Base-by-base conservation (phyloP, 108 stramenopile species). In the Conticribra weissflogii region DNA sequence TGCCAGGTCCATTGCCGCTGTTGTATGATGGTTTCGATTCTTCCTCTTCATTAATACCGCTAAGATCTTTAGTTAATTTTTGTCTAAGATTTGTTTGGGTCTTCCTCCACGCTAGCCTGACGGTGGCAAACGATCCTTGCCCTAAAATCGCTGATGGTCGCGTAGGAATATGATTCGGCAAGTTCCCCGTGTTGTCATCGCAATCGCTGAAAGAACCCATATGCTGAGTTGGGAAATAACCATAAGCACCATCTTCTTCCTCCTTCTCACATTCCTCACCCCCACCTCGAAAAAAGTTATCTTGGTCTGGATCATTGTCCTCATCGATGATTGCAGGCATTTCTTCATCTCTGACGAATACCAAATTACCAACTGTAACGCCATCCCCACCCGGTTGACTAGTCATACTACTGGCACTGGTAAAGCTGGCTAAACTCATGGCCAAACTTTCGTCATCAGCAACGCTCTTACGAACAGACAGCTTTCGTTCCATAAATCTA, bases 341-440 rank as follows among this genome's bases (percentile, higher is more conserved):
- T 46, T 80, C 79, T 1, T 19, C 34, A 73, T 80, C 79, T 8
- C 60, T 72, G 16, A 66, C 60, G 64, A 80, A 80, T 0, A 53
- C 16, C 30, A 80, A 33, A 66, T 79, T 71, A 17, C 71, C 79
- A 44, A 70, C 32, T 46, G 69, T 63, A 1, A 69, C 24, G 32
- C 28, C 41, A 0, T 16, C 31, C n/a, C n/a, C n/a, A 25, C 61
- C 61, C 3, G 25, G 8, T 23, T 29, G 16, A 63, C 49, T 54
- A 4, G 45, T 46, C 0, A 36, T 27, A 49, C 56, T 54, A 48
- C 23, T 41, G 15, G 18, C 28, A 44, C 76, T 69, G 7, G 57
- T 70, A 54, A 78, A 70, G 48, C 76, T 78, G 8, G 54, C 33
- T 2, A 70, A 41, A 54, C 76, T 78, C 25, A 51, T 58, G 14